Base-by-base conservation (phyloP, 495 filamentous ascomycete species). In the Acidiella bohemica region DNA sequence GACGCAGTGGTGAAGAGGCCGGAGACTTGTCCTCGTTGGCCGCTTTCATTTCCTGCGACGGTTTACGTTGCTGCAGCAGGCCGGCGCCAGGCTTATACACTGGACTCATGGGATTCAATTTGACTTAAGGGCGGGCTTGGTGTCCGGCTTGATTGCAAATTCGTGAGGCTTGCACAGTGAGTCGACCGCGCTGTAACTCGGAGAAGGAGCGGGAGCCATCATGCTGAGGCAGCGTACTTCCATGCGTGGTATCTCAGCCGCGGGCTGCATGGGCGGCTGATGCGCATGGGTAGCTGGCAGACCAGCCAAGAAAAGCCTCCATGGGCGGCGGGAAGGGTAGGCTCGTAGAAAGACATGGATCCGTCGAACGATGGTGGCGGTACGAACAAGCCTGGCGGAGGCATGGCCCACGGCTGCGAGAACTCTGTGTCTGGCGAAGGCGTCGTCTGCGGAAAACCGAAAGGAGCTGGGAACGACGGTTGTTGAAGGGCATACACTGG, bases 101-200 rank as follows among this genome's bases (percentile, higher is more conserved):
- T 0, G 57, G 59, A 34, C 55, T 59, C 47, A 52, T 55, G 8
- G 59, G 59, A 35, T 60, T 51, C 4, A 62, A 11, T 2, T 42
- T 28, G 47, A 51, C 29, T 51, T 51, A 1, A 20, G 9, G 3
- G 33, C 17, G 12, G 14, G n/a, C n/a, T n/a, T n/a, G n/a, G n/a
- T n/a, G n/a, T n/a, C n/a, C n/a, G 38, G 32, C 22, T 46, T 51
- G 43, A 51, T 51, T 21, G 44, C 22, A 7, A 51, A 23, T 19
- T 42, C 47, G 21, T 25, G 42, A 1, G 47, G 38, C 2, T 34
- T 22, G 32, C 8, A 8, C 1, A 32, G 37, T 4, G 42, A 46
- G 9, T 23, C 2, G 1, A 42, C 39, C 17, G 28, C n/a, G 32
- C 34, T 39, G 27, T 9, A 46, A 19, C 14, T 51, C 47, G 3